Base-by-base conservation (phyloP, 495 filamentous ascomycete species). In the Hypoxylon fragiforme region DNA sequence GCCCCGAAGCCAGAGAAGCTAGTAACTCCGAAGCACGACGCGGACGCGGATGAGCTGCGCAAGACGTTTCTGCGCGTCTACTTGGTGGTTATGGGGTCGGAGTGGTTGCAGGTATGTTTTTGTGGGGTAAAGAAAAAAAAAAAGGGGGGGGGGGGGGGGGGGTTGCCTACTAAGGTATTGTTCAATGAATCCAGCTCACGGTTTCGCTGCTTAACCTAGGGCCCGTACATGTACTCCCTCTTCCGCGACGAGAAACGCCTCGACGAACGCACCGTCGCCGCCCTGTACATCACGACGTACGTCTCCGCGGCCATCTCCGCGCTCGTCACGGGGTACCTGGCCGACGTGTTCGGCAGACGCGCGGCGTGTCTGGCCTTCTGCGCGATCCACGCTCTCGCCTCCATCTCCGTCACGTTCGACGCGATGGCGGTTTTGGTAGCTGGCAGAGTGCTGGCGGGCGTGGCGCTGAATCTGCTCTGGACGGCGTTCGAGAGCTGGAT, bases 401-500 rank as follows among this genome's bases (percentile, higher is more conserved):
- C 73, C 56, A 45, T 77, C n/a, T 68, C 75, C 6, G 67, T 76
- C 7, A 62, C 72, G n/a, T 69, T 62, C 40, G 54, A 70, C 50
- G 45, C 63, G 31, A 59, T 74, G n/a, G 32, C 47, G 3, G 42
- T 75, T 28, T 60, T 80, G 4, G 71, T 77, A 34, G 46, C 56
- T 1, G 77, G 77, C 1, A 54, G 76, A 7, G 59, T 71, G 2
- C 63, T 78, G 3, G 73, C 74, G 15, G 77, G 77, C 1, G 40
- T 80, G 24, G 64, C 63, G 15, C 71, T 76, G 18, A 76, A 71
- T 2, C 60, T 80, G 2, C 63, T 79, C 28, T 80, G 75, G 62
- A 74, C 68, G 11, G 70, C 65, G 7, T 76, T 77, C 49, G 73
- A 80, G 58, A 73, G 71, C 39, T 80, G 75, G 75, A 76, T 80